Evolutionary conservation across 75 land plant genomes (phyloP), one percentile per base, ranked within the genome.

Genomic region (Pseudotsuga menziesii): DNA sequence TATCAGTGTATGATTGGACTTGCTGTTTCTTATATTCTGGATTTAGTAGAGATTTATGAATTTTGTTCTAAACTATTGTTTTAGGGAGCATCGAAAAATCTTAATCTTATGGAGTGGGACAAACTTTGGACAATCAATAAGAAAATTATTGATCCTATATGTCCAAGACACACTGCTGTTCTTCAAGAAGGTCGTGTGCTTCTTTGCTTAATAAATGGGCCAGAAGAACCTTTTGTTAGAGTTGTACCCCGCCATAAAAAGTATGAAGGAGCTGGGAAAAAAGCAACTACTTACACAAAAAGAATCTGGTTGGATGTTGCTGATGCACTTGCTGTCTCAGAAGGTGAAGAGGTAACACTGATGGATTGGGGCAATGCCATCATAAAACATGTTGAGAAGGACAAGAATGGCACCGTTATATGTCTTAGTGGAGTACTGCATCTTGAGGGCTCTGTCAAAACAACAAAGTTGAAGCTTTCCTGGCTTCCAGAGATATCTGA

Each of bases 321-420:
- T 67, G 98, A 96, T 93, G 98, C 90, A 16, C 67, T 74, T 1
- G 78, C 82, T 27, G 79, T 96, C 57, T 80, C 91, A 22, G 86
- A 74, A n/a, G 90, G 93, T 27, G 98, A 96, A 82, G 98, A 96
- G 78, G 82, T 96, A 15, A 96, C 97, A 4, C 78, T 96, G 7
- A 96, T 91, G 97, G 98, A 96, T 74, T 96, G 98, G 98, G 98
- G 98, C 11, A 96, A 96, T 86, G 97, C 97, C 3, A 90, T 91
- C 11, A 77, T 96, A 12, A 82, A 88, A 27, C 82, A 85, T 74
- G 82, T 91, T 14, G 80, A 85, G 61, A 91, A 84, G 77, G 94
- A 96, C 77, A 70, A 77, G 22, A 72, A 84, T 75, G 97, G 94
- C 6, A 80, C 66, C 52, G 72, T 93, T 14, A 81, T 83, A 19